These are phyloP conservation scores for Cephaloascus fragrans DNA, from an alignment of 805 yeast genomes.

Conservation along the genomic window DNA sequence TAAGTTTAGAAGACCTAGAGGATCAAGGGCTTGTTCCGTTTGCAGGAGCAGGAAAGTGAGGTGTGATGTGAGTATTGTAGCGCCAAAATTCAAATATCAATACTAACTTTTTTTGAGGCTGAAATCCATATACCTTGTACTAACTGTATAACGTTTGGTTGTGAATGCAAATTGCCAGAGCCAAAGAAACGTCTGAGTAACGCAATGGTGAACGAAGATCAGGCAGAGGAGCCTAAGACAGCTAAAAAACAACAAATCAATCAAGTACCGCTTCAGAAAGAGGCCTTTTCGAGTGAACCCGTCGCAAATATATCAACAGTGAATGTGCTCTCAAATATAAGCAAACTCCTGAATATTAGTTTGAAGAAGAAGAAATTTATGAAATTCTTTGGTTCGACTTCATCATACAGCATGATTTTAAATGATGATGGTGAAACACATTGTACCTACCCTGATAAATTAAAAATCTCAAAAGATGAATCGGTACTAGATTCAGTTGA, in stretches of 20 bases:
- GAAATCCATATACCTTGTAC: conserved; percentile 47
- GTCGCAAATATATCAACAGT: neutral
- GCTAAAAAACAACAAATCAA: neutral
- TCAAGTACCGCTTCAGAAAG: too few species aligned
- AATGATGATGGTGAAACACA: conserved; percentile 1
- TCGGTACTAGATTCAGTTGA: conserved; percentile 45
- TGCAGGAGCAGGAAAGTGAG: conserved; percentile 75
- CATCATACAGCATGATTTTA: neutral
- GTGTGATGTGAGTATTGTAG: conserved; percentile 55
- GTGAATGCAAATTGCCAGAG: conserved; percentile 63
- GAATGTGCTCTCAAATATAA: neutral
- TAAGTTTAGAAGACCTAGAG: conserved; percentile 45
- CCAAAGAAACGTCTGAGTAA: conserved; percentile 27
- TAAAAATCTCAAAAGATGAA: conserved; percentile 7
- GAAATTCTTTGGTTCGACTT: neutral
- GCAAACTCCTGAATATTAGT: neutral
- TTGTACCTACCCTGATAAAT: conserved; percentile 1
- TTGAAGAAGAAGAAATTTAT: neutral
- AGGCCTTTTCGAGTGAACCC: too few species aligned
- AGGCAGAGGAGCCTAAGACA: neutral
- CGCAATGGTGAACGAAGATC: too few species aligned
- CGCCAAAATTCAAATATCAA: conserved; percentile 26
- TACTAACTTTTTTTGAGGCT: neutral
- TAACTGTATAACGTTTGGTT: conserved; percentile 62
- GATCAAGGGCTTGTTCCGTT: conserved; percentile 67